Evolutionary conservation across 768 basidiomycete species (phyloP), one percentile per base, ranked within the genome.

Genomic region (Leucosporidium yakuticum): DNA sequence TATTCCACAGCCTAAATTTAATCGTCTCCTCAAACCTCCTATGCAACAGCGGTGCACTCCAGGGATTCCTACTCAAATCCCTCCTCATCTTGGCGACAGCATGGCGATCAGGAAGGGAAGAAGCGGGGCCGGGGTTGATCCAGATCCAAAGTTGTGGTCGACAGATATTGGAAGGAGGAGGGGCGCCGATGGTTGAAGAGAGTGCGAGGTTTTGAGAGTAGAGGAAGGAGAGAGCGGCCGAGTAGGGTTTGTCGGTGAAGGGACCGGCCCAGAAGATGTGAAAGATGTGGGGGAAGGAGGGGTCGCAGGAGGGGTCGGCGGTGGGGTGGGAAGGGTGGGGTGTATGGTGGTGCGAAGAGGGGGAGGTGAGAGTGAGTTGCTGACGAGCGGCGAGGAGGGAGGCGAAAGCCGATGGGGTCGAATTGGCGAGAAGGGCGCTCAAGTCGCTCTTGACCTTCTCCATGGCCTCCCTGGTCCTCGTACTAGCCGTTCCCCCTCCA

Each of bases 241-340:
- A 85, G 82, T 99, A 99, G 4, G 95, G 95, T 78, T 97, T 97
- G 82, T 99, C 96, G 11, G 93, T 96, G 82, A 99, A 97, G 1
- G 91, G 88, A 0, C 96, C 95, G 4, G 93, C 90, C 95, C 95
- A 98, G 82, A 96, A 99, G 87, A 97, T 96, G 79, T 99, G 95
- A 82, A 94, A 97, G 44, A 97, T 80, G 48, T 89, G 85, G 9
- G 91, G 88, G 75, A 88, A 86, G 72, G 91, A 87, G 0, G 87
- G 83, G 75, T 95, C 91, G 79, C 96, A 99, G 2, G 87, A 83
- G 49, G 85, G 82, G 63, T 83, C 83, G 27, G 85, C 82, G 71
- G 85, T 84, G 0, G 87, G 83, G 51, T 80, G 80, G 9, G 68
- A 62, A 25, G 68, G 34, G 55, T 69, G 60, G 11, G 63, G 68